These are phyloP conservation scores for Cladophialophora chaetospira DNA, from an alignment of 2,329 filamentous ascomycete species.

Conservation along the genomic window DNA sequence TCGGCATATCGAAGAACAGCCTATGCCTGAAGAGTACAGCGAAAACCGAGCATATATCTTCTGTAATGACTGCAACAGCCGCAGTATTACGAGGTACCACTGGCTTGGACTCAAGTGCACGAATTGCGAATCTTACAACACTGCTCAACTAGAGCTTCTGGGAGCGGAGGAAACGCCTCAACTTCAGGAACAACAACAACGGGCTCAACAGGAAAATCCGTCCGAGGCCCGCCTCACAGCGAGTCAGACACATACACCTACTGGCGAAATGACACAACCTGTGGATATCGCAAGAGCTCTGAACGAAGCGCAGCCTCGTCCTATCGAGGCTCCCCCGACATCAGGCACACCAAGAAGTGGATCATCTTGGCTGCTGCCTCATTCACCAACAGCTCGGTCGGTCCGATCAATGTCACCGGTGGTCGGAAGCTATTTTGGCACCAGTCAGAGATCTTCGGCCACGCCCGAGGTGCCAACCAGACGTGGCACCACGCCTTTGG, in stretches of 20 bases:
- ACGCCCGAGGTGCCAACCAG: conserved; percentile 1
- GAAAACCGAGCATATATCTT: conserved; percentile 80
- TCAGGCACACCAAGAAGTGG: conserved; percentile 30
- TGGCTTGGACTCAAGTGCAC: conserved; percentile 92
- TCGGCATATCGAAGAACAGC: conserved; percentile 80
- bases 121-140: conserved; percentile 53
- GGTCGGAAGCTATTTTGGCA: conserved; percentile 49
- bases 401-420: conserved; percentile 45
- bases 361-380: conserved; percentile 39
- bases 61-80: conserved; percentile 93
- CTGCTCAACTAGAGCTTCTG: conserved; percentile 45
- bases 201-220: conserved; percentile 34
- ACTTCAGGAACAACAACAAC: conserved; percentile 28
- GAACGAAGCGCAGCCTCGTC: conserved; percentile 22
- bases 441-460: conserved; percentile 39
- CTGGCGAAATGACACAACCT: conserved; percentile 21
- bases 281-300: conserved; percentile 13
- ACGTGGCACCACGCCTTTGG: conserved; percentile 31
- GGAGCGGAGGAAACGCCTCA: conserved; percentile 36
- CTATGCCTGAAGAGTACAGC: conserved; percentile 83
- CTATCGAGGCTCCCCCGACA: conserved; percentile 27
- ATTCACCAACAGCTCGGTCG: conserved; percentile 36
- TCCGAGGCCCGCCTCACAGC: conserved; percentile 33
- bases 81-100: conserved; percentile 84
- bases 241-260: conserved; percentile 31